Percentiles rank a stretch among this genome's conserved stretches.
Evolutionary conservation across 176 grass and related monocot species (phyloP).

Genomic region (Ensete glaucum): DNA sequence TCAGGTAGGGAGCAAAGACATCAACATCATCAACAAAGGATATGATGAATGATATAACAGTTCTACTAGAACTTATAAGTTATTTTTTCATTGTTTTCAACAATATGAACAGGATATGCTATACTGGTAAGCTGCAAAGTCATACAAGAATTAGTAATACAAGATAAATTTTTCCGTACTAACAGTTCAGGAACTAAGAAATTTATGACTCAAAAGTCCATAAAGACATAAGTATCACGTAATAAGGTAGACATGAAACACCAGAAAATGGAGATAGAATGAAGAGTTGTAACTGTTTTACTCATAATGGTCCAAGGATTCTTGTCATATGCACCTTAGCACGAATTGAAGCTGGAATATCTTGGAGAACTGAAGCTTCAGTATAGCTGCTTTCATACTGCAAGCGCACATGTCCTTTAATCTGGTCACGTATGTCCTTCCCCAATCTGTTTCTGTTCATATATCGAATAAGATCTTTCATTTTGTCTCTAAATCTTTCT

Average conservation of each 20-base stretch:
- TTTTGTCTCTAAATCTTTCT: slow-evolving; percentile 87
- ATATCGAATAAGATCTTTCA: slow-evolving; percentile 91
- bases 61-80: too few relatives aligned
- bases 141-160: too few relatives aligned
- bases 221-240: background rate
- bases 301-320: background rate
- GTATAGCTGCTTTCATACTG: slow-evolving; percentile 95
- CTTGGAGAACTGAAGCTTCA: slow-evolving; percentile 80
- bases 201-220: background rate
- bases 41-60: background rate
- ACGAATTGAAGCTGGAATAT: slow-evolving; percentile 86
- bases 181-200: too few relatives aligned
- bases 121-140: too few relatives aligned
- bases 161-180: too few relatives aligned
- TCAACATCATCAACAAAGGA: background rate
- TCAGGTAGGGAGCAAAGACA: slow-evolving; percentile 3
- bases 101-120: too few relatives aligned
- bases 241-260: background rate
- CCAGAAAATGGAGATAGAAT: background rate
- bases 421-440: slow-evolving; percentile 76
- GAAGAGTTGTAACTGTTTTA: background rate
- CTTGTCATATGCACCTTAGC: slow-evolving; percentile 48
- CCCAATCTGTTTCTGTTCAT: slow-evolving; percentile 93
- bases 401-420: slow-evolving; percentile 80
- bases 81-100: too few relatives aligned